Conservation (phyloP, 495 filamentous ascomycete species). For the Hypoxylon fuscum region DNA sequence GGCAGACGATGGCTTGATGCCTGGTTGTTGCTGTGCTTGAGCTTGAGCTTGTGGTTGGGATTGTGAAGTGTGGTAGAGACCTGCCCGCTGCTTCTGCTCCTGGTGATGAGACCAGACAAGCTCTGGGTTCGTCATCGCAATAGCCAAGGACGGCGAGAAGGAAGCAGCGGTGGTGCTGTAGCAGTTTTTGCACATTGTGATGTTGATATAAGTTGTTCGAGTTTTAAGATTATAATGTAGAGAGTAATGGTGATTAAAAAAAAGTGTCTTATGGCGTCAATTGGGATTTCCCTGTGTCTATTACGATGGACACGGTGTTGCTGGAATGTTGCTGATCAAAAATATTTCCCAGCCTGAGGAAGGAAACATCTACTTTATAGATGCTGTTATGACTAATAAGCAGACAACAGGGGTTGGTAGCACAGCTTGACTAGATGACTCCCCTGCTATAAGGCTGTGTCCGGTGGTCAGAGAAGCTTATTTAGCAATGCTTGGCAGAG, state of each 20-base stretch:
- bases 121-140: constrained; percentile 35
- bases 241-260: not conserved
- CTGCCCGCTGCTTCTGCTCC: constrained; percentile 31
- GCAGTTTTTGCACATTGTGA: constrained; percentile 28
- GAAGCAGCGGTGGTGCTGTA: constrained; percentile 15
- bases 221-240: not conserved
- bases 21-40: constrained; percentile 8
- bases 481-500: not conserved
- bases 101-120: constrained; percentile 32
- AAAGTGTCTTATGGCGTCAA: not conserved
- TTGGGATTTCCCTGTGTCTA: not conserved
- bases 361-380: constrained; percentile 28
- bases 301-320: not conserved
- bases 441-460: constrained; percentile 13
- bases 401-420: not conserved
- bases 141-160: constrained; percentile 36
- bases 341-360: constrained; percentile 9
- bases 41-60: not conserved
- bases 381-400: constrained; percentile 15
- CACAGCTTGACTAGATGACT: constrained; percentile 2
- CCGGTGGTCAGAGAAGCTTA: not conserved
- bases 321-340: too few species aligned
- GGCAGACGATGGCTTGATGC: constrained; percentile 31
- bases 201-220: constrained; percentile 1
- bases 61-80: constrained; percentile 1